Conservation (phyloP, 495 filamentous ascomycete genomes). For the Daldinia bambusicola region DNA sequence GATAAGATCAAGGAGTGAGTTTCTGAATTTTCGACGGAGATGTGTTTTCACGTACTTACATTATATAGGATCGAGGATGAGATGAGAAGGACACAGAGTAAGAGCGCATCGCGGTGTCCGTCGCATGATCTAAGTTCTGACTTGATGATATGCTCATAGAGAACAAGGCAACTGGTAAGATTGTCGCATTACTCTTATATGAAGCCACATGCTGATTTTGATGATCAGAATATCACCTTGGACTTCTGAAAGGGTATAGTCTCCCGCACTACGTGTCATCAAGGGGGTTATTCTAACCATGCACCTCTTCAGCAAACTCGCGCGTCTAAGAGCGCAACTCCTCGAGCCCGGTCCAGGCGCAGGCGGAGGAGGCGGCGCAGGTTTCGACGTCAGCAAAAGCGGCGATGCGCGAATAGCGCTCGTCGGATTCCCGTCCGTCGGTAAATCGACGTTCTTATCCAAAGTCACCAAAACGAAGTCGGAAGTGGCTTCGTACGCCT, state of each 20-base stretch:
- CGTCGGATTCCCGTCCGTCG: constrained; percentile 97
- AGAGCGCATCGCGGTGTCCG: constrained; percentile 36
- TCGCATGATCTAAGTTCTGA: constrained; percentile 37
- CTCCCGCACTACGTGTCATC: neutral
- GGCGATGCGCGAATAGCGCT: constrained; percentile 97
- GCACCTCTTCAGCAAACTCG: constrained; percentile 78
- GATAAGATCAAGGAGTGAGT: constrained; percentile 99
- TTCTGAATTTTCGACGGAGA: too few species aligned
- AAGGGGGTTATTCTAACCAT: constrained; percentile 22
- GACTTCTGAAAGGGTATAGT: constrained; percentile 91
- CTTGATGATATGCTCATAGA: constrained; percentile 64
- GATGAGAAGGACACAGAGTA: constrained; percentile 98
- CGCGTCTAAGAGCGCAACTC: constrained; percentile 91
- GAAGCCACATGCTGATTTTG: constrained; percentile 25
- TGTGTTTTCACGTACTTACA: constrained; percentile 33
- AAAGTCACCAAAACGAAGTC: constrained; percentile 99
- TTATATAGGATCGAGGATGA: constrained; percentile 93
- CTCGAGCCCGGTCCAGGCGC: constrained; percentile 89
- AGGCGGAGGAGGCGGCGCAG: constrained; percentile 75
- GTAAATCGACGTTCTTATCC: constrained; percentile 98
- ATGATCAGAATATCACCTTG: constrained; percentile 89
- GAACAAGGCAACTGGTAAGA: constrained; percentile 96
- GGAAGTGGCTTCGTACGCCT: constrained; percentile 95
- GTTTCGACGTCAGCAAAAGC: constrained; percentile 97
- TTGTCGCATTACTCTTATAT: constrained; percentile 17